Conservation (phyloP, 352 stramenopile genomes). For the Thraustotheca clavata region DNA sequence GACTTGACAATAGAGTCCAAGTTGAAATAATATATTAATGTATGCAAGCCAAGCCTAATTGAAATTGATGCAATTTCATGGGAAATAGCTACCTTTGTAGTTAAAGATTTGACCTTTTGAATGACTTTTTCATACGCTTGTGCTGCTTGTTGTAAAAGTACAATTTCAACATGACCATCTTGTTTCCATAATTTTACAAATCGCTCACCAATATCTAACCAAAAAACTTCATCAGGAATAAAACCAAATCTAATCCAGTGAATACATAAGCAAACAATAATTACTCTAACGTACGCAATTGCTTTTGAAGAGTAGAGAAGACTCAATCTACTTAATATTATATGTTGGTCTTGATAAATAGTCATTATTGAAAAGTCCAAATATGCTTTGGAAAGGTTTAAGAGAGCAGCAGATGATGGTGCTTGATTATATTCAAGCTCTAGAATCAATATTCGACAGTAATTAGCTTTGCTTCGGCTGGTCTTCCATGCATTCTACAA, state of each 20-base stretch:
- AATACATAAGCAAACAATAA: neutral
- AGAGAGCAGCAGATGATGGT: neutral
- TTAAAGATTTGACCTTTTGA: neutral
- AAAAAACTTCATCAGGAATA: neutral
- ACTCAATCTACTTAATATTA: neutral
- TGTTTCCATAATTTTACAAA: neutral
- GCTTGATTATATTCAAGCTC: neutral
- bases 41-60: neutral
- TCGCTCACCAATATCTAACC: neutral
- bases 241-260: neutral
- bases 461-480: constrained; percentile 3
- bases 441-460: constrained; percentile 10
- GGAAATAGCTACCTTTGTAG: neutral
- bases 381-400: constrained; percentile 4
- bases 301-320: constrained; percentile 13
- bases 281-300: neutral
- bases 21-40: neutral
- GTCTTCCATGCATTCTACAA: constrained; percentile 10
- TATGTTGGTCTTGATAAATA: neutral
- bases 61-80: neutral
- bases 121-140: neutral
- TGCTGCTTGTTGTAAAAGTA: constrained; percentile 4
- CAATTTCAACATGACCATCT: neutral
- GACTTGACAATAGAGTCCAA: constrained; percentile 13
- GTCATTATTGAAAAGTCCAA: neutral